Percentiles rank a stretch among this genome's conserved stretches.
Evolutionary conservation across 352 stramenopile genomes (phyloP).

Genomic region (Phytophthora litchii): DNA sequence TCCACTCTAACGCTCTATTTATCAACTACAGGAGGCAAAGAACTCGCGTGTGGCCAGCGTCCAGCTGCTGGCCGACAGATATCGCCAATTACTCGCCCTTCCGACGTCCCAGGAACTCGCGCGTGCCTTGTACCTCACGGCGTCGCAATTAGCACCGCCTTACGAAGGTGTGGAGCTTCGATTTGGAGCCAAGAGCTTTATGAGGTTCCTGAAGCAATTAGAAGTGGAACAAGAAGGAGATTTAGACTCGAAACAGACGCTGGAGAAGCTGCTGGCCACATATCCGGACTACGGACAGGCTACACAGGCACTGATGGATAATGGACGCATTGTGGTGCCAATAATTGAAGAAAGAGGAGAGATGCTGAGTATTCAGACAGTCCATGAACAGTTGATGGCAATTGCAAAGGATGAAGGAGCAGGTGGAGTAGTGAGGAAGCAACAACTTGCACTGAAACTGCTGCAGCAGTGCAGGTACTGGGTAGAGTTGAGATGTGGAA

Average conservation of each 20-base stretch:
- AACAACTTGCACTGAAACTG: slow-evolving; percentile 61
- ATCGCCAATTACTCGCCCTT: slow-evolving; percentile 44
- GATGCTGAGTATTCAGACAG: slow-evolving; percentile 46
- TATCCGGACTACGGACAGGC: slow-evolving; percentile 65
- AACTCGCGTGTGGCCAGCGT: slow-evolving; percentile 64
- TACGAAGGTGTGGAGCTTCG: slow-evolving; percentile 79
- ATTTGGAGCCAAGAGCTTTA: slow-evolving; percentile 71
- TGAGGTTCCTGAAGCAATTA: slow-evolving; percentile 56
- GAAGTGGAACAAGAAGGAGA: slow-evolving; percentile 12
- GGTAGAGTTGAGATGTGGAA: background rate
- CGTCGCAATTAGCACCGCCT: slow-evolving; percentile 70
- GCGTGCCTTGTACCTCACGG: slow-evolving; percentile 71
- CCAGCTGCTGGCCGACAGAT: slow-evolving; percentile 46
- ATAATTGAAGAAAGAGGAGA: slow-evolving; percentile 8
- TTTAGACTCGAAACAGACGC: slow-evolving; percentile 17
- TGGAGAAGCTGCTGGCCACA: slow-evolving; percentile 40
- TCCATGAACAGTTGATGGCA: slow-evolving; percentile 60
- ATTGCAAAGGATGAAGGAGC: slow-evolving; percentile 65
- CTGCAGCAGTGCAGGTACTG: slow-evolving; percentile 57
- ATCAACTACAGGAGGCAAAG: slow-evolving; percentile 41
- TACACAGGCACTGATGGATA: slow-evolving; percentile 52
- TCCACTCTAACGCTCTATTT: slow-evolving; percentile 1
- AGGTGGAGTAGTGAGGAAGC: slow-evolving; percentile 63
- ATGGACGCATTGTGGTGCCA: slow-evolving; percentile 32
- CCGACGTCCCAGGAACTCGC: slow-evolving; percentile 43